Conservation (phyloP, 495 filamentous ascomycete species). For the Collariella sp. region DNA sequence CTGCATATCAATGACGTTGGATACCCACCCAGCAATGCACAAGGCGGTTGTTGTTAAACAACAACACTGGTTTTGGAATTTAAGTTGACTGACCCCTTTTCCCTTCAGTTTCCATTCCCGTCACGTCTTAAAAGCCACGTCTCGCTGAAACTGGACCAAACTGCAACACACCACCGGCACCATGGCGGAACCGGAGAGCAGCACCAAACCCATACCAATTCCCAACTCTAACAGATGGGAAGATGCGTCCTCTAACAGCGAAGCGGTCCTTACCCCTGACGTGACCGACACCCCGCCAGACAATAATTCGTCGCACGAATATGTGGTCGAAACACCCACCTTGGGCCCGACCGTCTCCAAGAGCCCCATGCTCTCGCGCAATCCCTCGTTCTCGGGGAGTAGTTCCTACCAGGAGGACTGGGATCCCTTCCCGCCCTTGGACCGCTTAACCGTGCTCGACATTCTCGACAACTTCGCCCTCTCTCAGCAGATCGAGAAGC, state of each 20-base stretch:
- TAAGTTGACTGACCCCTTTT: neutral
- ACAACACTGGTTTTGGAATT: neutral
- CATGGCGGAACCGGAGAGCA: constrained; percentile 41
- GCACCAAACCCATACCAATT: constrained; percentile 25
- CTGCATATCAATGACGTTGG: constrained; percentile 2
- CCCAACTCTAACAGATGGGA: constrained; percentile 31
- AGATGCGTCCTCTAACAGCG: constrained; percentile 36
- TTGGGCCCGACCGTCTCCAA: constrained; percentile 37
- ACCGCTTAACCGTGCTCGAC: constrained; percentile 85
- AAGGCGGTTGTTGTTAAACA: neutral
- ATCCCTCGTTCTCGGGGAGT: constrained; percentile 65
- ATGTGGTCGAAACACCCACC: constrained; percentile 37
- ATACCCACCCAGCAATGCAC: neutral
- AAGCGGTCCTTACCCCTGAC: constrained; percentile 36
- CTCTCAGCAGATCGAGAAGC: constrained; percentile 76
- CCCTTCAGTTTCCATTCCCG: neutral
- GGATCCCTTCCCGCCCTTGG: constrained; percentile 78
- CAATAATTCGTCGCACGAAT: constrained; percentile 32
- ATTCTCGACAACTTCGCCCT: constrained; percentile 89
- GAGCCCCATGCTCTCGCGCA: constrained; percentile 55
- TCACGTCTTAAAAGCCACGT: neutral
- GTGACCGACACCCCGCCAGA: constrained; percentile 32
- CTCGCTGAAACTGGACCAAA: neutral
- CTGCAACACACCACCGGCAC: neutral
- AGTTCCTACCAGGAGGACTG: constrained; percentile 81